Evolutionary conservation across 768 basidiomycete species (phyloP), one percentile per base, ranked within the genome.

Genomic region (Amanita phalloides): DNA sequence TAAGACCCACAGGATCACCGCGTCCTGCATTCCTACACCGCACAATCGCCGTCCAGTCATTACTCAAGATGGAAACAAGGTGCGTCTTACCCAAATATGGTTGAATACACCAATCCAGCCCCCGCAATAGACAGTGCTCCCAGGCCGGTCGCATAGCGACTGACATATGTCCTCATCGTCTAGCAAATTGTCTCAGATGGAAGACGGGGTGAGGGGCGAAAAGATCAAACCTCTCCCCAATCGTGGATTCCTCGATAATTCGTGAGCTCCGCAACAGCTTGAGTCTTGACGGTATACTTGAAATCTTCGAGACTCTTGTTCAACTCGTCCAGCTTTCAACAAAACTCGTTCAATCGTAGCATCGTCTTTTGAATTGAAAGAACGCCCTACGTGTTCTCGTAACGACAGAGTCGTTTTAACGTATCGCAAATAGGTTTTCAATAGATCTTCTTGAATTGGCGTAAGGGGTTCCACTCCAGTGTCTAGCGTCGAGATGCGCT

Each of bases 61-160:
- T 17, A 21, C 23, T 20, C 37, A 26, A 32, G 28, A 23, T 33
- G 20, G 51, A 7, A 37, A 25, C 14, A 21, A 36, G 7, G 14
- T 26, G 9, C n/a, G 3, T 11, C 57, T n/a, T 51, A 61, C 62
- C 61, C 51, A 48, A 62, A 63, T 21, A 63, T 54, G 4, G 62
- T 56, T 20, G 61, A 57, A 42, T 64, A 64, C 0, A 56, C 62
- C 46, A 62, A 53, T 21, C 62, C 57, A n/a, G 62, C 58, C 17
- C 62, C 62, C 14, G 59, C 50, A 23, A 58, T 57, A 20, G 60
- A 61, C 9, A 61, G 36, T 10, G 53, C 51, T 23, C 54, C 54
- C 25, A 61, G 53, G 9, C 53, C 21, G 25, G 14, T 59, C 6
- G 54, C 50, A 30, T 30, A 45, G 6, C 14, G 28, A 20, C 25